phyloP scores from a whole-genome alignment of 345 rosid species.

The Gossypium ekmanianum region DNA sequence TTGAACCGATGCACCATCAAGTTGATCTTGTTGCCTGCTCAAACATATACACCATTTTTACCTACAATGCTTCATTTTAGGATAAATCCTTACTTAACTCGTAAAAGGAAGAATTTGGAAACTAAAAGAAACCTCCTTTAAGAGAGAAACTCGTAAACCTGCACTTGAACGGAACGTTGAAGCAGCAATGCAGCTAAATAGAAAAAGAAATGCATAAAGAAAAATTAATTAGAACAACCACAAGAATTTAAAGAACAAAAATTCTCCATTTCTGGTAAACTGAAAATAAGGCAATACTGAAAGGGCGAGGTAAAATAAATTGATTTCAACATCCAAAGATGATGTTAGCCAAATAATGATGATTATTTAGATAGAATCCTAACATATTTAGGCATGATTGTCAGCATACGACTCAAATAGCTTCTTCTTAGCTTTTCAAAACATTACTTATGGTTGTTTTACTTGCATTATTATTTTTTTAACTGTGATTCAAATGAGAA shows the following conservation, averaged over 20 bases:
- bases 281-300: conserved; percentile 2
- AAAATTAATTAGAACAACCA: conserved; percentile 7
- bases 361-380: no score
- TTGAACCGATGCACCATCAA: conserved; percentile 37
- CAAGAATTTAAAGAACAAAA: background rate
- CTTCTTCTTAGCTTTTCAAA: no score
- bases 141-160: conserved; percentile 85
- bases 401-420: no score
- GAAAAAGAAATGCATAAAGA: background rate
- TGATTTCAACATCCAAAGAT: no score
- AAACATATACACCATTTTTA: background rate
- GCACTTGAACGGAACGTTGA: conserved; percentile 96
- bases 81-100: background rate
- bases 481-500: no score
- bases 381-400: no score
- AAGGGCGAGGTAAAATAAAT: no score
- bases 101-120: background rate
- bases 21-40: conserved; percentile 61
- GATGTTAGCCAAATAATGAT: no score
- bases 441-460: no score
- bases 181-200: conserved; percentile 86
- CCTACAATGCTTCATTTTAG: background rate
- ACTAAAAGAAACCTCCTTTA: conserved; percentile 51
- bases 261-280: background rate
- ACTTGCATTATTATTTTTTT: no score